Conservation (phyloP, 768 basidiomycete genomes). For the Suillus decipiens region DNA sequence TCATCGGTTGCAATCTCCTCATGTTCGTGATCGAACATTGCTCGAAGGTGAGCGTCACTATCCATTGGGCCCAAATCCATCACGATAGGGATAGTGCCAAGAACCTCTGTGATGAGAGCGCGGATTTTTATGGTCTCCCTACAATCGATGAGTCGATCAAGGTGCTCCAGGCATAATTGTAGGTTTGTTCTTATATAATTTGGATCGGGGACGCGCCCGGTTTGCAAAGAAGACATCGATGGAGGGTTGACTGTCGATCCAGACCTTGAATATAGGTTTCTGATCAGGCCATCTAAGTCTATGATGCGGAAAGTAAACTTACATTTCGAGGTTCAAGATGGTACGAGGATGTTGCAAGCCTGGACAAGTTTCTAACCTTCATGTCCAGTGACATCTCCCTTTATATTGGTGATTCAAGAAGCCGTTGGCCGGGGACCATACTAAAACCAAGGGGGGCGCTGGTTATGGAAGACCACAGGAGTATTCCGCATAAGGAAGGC, state of each 20-base stretch:
- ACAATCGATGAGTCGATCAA: not conserved
- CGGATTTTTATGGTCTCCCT: not conserved
- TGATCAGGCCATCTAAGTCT: not conserved
- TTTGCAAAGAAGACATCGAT: not conserved
- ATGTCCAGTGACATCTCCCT: no score
- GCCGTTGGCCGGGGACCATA: no score
- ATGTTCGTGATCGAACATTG: not conserved
- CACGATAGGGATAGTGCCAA: not conserved
- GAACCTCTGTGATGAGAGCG: not conserved
- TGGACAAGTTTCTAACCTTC: no score
- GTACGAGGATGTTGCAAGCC: no score
- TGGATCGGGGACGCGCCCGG: not conserved
- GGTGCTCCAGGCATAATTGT: not conserved
- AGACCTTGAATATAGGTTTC: not conserved
- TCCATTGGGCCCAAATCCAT: not conserved
- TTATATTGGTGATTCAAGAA: no score
- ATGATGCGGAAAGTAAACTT: not conserved
- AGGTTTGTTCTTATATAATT: not conserved
- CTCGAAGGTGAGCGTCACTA: not conserved
- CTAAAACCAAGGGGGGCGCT: no score
- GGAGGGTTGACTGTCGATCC: not conserved
- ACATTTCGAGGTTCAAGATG: not conserved
- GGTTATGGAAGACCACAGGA: no score
- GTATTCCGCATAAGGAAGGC: no score
- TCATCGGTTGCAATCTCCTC: not conserved